A percentile compares a stretch with the other conserved stretches of the same genome.
phyloP scores from a whole-genome alignment of 192 early-diverging fungal genomes.

The Umbelopsis isabellina region DNA sequence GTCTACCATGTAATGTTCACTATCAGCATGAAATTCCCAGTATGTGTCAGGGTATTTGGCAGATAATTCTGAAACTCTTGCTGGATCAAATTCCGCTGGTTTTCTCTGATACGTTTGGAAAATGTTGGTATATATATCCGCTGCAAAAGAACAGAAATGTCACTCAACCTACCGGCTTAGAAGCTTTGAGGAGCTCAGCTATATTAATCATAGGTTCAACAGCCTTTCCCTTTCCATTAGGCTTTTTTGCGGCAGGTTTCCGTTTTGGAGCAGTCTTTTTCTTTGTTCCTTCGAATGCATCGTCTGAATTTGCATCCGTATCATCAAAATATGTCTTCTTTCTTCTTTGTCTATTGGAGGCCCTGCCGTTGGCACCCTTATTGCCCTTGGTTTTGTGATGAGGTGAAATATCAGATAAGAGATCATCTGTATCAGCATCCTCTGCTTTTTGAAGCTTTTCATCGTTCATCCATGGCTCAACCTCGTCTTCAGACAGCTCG shows the following conservation, averaged over 20 bases:
- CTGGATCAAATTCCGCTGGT: constrained; percentile 54
- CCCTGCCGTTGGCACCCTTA: not conserved
- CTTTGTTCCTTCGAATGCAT: constrained; percentile 21
- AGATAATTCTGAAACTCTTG: constrained; percentile 51
- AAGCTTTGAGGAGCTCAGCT: constrained; percentile 10
- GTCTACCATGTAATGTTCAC: constrained; percentile 57
- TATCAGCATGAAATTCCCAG: constrained; percentile 60
- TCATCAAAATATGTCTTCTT: constrained; percentile 20
- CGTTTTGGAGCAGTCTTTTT: constrained; percentile 9
- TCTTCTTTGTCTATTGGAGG: not conserved
- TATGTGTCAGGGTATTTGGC: constrained; percentile 63
- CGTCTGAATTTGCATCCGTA: constrained; percentile 9
- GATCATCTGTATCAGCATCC: constrained; percentile 7
- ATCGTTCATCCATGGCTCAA: constrained; percentile 9
- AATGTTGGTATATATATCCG: not conserved
- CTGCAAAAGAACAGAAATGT: not conserved
- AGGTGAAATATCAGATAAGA: not conserved
- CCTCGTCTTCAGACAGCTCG: constrained; percentile 19
- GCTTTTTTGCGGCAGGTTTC: constrained; percentile 25
- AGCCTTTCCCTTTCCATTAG: constrained; percentile 14
- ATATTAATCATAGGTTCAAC: constrained; percentile 14
- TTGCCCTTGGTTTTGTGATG: not conserved
- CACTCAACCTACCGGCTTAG: not conserved
- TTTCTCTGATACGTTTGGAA: constrained; percentile 10
- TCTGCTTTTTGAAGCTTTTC: constrained; percentile 1